phyloP scores from a whole-genome alignment of 345 rosid species.

The Noccaea bulbosa region DNA sequence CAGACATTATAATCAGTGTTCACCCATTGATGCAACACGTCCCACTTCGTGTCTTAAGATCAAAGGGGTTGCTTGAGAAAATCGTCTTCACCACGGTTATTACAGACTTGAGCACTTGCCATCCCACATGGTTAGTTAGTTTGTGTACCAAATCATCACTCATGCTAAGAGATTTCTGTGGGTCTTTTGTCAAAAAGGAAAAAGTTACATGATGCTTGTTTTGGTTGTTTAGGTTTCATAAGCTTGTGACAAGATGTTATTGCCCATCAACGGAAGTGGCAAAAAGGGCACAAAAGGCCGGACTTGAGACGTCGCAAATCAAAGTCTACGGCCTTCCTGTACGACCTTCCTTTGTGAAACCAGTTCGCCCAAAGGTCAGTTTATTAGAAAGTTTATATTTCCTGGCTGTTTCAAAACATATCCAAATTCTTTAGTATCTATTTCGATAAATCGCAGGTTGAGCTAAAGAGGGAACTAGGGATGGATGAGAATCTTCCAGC shows the following conservation, averaged over 20 bases:
- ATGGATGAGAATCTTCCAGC: constrained; percentile 98
- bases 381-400: background rate
- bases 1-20: constrained; percentile 92
- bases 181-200: background rate
- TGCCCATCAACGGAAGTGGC: constrained; percentile 94
- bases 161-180: constrained; percentile 6
- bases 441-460: constrained; percentile 49
- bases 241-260: constrained; percentile 98
- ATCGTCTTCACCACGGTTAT: constrained; percentile 92
- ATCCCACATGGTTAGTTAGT: constrained; percentile 93
- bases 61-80: constrained; percentile 85
- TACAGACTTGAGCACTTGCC: constrained; percentile 97
- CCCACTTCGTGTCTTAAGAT: constrained; percentile 90
- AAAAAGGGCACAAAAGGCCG: constrained; percentile 89
- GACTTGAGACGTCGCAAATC: constrained; percentile 76
- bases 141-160: background rate
- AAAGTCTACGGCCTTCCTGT: constrained; percentile 98
- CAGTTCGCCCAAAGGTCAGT: constrained; percentile 86
- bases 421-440: background rate
- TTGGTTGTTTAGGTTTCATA: constrained; percentile 79
- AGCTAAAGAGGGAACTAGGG: constrained; percentile 79
- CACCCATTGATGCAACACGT: constrained; percentile 99
- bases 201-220: constrained; percentile 17
- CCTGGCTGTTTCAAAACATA: background rate
- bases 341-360: constrained; percentile 95